Conservation (phyloP, 2,329 filamentous ascomycete species). For the Orbilia oligospora region DNA sequence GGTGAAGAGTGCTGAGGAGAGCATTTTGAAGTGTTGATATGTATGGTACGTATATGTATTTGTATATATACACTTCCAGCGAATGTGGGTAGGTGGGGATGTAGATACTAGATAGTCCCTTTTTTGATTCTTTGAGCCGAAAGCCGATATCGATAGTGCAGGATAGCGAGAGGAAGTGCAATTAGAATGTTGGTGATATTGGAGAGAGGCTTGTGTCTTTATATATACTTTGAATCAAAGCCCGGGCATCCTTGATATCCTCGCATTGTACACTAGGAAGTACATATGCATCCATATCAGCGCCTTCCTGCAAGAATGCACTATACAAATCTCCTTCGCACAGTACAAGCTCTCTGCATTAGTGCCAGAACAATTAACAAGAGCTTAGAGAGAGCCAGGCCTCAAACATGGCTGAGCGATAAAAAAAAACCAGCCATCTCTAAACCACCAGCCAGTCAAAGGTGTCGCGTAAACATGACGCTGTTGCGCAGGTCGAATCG, state of each 20-base stretch:
- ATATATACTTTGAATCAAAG: slow-evolving; percentile 31
- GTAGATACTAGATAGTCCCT: no score
- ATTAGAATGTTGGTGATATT: slow-evolving; percentile 1
- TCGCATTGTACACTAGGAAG: neutral
- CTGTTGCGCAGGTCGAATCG: slow-evolving; percentile 32
- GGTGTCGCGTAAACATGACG: slow-evolving; percentile 57
- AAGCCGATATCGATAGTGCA: slow-evolving; percentile 18
- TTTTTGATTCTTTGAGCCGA: no score
- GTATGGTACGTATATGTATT: neutral
- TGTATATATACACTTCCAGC: neutral
- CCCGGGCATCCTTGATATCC: slow-evolving; percentile 3
- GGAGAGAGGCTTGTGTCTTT: slow-evolving; percentile 37
- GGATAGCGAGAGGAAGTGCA: slow-evolving; percentile 26
- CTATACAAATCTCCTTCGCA: neutral
- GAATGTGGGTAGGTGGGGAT: neutral
- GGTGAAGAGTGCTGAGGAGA: slow-evolving; percentile 51
- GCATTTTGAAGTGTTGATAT: slow-evolving; percentile 33
- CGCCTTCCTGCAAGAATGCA: slow-evolving; percentile 32
- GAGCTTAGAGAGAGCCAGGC: neutral
- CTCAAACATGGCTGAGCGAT: slow-evolving; percentile 4
- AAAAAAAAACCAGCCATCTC: slow-evolving; percentile 17
- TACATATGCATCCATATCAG: slow-evolving; percentile 7
- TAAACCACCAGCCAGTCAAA: slow-evolving; percentile 14
- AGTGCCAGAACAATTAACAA: no score
- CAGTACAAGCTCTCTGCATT: neutral